Evolutionary conservation across 2,329 filamentous ascomycete species (phyloP).

Genomic region (Fusarium albidum): DNA sequence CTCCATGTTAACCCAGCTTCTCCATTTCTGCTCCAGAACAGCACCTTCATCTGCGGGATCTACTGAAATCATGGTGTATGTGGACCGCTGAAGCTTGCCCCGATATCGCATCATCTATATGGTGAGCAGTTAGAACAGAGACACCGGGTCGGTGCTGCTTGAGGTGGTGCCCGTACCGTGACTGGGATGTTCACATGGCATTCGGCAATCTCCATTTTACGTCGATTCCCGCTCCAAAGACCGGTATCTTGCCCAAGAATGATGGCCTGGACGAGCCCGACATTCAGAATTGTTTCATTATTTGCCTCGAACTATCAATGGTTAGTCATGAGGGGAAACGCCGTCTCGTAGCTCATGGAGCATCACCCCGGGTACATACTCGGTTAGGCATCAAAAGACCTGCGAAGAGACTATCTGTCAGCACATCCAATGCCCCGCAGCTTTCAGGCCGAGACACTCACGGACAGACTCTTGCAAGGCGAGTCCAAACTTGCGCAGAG

Average conservation of each 20-base stretch:
- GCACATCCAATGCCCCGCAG: not conserved
- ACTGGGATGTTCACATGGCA: conserved; percentile 56
- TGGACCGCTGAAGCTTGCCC: conserved; percentile 66
- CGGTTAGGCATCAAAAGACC: conserved; percentile 43
- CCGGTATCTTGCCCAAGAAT: conserved; percentile 59
- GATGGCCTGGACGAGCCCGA: conserved; percentile 59
- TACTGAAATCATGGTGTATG: conserved; percentile 60
- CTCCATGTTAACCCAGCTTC: conserved; percentile 69
- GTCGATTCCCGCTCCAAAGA: conserved; percentile 62
- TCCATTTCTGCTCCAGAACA: conserved; percentile 71
- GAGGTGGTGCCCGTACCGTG: conserved; percentile 47
- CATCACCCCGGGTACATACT: conserved; percentile 33
- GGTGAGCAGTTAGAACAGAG: conserved; percentile 27
- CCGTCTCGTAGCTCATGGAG: not conserved
- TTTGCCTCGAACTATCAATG: conserved; percentile 56
- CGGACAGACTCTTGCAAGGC: conserved; percentile 62
- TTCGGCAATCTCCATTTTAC: conserved; percentile 66
- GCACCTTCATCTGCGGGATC: conserved; percentile 63
- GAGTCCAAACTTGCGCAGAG: conserved; percentile 68
- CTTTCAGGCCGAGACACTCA: conserved; percentile 30
- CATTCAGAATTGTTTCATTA: conserved; percentile 55
- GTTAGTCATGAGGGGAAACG: conserved; percentile 4
- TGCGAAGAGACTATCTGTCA: conserved; percentile 18
- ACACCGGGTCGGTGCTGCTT: too few relatives aligned
- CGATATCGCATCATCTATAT: conserved; percentile 61